A percentile compares a stretch with the other conserved stretches of the same genome.
These are phyloP conservation scores for Leishmania mexicana DNA, from an alignment of 208 protist species.

Conservation along the genomic window DNA sequence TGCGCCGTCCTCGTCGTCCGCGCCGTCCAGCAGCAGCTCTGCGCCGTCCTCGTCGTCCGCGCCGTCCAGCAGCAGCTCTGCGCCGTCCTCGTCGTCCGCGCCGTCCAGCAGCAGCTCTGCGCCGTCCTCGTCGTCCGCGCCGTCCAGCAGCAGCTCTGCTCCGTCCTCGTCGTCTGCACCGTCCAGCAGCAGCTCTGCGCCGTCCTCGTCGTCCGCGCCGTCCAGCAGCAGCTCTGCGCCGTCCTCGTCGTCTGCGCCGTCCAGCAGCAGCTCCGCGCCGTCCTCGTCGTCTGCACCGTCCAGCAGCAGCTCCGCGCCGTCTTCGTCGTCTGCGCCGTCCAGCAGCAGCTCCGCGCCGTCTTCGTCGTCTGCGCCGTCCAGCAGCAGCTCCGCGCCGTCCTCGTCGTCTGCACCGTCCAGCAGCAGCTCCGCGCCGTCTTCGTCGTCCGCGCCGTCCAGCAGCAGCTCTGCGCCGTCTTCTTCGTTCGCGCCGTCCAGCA, in stretches of 20 bases:
- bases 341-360: conserved; percentile 1
- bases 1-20: too few species aligned
- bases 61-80: too few species aligned
- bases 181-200: too few species aligned
- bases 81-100: too few species aligned
- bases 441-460: conserved; percentile 1
- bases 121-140: too few species aligned
- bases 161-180: background rate
- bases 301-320: background rate
- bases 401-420: too few species aligned
- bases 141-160: too few species aligned
- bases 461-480: background rate
- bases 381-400: background rate
- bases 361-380: background rate
- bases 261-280: background rate
- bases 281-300: background rate
- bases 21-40: too few species aligned
- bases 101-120: too few species aligned
- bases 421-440: background rate
- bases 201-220: background rate
- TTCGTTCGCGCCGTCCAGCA: background rate
- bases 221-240: background rate
- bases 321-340: background rate
- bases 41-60: too few species aligned
- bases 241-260: too few species aligned